Conservation (phyloP, 208 protist species). For the Leishmania martiniquensis region DNA sequence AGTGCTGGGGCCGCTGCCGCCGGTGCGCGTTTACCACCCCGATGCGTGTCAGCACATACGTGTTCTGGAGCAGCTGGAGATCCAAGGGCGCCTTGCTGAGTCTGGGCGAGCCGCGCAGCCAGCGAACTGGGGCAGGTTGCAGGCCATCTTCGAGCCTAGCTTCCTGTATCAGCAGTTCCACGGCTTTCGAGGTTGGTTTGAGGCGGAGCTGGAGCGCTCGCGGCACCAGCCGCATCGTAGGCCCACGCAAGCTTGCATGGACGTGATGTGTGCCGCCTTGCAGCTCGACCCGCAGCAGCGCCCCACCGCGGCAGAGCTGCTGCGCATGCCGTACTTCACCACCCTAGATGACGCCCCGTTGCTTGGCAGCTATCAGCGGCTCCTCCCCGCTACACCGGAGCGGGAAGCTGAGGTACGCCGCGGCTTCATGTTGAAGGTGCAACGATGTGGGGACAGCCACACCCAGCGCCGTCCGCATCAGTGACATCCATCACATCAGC, state of each 20-base stretch:
- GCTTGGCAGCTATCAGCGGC: conserved; percentile 17
- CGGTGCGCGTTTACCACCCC: conserved; percentile 43
- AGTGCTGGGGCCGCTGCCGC: conserved; percentile 67
- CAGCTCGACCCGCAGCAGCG: conserved; percentile 72
- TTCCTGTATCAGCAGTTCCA: conserved; percentile 63
- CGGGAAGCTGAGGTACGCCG: conserved; percentile 34
- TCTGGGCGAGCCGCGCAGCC: conserved; percentile 12
- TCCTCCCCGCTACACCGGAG: conserved; percentile 12
- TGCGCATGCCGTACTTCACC: conserved; percentile 81
- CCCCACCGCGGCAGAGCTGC: conserved; percentile 74
- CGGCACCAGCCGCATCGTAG: conserved; percentile 45
- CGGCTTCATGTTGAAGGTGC: conserved; percentile 31
- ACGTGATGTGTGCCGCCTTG: conserved; percentile 77
- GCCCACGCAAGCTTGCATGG: conserved; percentile 63
- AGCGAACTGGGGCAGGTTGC: conserved; percentile 30
- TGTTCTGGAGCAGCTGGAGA: conserved; percentile 45
- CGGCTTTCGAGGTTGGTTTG: conserved; percentile 80
- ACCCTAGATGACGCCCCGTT: conserved; percentile 34
- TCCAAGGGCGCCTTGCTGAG: conserved; percentile 19
- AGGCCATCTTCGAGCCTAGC: conserved; percentile 68
- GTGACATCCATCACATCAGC: conserved; percentile 2
- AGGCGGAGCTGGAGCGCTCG: conserved; percentile 50
- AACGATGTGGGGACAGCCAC: conserved; percentile 33
- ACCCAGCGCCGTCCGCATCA: conserved; percentile 29
- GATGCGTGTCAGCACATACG: conserved; percentile 51